phyloP scores from a whole-genome alignment of 495 filamentous ascomycete species.

The Glonium stellatum region DNA sequence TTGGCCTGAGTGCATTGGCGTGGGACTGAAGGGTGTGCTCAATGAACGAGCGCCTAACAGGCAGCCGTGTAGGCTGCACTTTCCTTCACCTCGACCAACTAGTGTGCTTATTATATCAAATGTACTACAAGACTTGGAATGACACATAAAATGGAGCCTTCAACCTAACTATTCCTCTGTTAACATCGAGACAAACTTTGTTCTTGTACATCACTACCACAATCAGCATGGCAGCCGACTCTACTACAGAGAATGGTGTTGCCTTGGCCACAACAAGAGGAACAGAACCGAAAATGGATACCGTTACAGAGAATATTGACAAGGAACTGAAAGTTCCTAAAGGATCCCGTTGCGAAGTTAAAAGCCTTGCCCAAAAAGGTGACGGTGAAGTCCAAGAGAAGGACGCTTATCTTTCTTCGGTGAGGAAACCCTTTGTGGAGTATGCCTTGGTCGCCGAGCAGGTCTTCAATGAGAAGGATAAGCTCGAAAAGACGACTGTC shows the following conservation, averaged over 20 bases:
- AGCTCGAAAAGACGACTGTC: conserved; percentile 32
- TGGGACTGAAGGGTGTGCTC: too few relatives aligned
- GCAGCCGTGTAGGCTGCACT: not conserved
- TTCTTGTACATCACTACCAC: too few relatives aligned
- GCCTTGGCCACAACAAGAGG: not conserved
- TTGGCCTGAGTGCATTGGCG: too few relatives aligned
- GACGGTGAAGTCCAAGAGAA: conserved; percentile 2
- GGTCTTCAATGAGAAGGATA: conserved; percentile 25
- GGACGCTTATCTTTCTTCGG: not conserved
- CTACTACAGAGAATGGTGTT: not conserved
- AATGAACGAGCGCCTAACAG: not conserved
- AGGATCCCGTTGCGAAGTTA: not conserved
- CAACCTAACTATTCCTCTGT: too few relatives aligned
- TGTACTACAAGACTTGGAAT: not conserved
- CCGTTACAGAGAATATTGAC: not conserved
- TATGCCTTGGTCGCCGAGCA: conserved; percentile 39
- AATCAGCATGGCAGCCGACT: not conserved
- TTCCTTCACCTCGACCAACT: not conserved
- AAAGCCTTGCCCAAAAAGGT: not conserved
- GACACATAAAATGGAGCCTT: not conserved
- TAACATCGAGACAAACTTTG: too few relatives aligned
- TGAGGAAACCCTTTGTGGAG: not conserved
- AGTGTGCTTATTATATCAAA: not conserved
- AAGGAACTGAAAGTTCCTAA: not conserved
- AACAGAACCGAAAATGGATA: not conserved